Conservation (phyloP, 2,329 filamentous ascomycete species). For the Fusarium euwallaceae region DNA sequence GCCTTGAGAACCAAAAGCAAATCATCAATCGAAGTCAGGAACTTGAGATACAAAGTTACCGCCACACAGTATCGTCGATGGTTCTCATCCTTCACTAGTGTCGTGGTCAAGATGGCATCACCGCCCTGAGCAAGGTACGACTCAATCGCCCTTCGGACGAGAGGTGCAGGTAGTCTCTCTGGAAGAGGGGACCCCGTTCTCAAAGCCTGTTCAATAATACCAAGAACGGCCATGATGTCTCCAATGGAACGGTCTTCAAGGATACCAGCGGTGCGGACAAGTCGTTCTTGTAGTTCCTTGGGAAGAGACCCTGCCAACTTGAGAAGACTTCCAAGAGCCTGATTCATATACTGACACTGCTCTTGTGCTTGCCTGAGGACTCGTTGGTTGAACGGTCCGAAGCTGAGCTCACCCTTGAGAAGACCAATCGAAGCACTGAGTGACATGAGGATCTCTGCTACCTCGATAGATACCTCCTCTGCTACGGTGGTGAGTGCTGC, state of each 20-base stretch:
- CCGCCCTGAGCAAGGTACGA: conserved; percentile 36
- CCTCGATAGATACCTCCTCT: conserved; percentile 47
- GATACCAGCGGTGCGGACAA: conserved; percentile 55
- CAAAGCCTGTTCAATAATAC: conserved; percentile 61
- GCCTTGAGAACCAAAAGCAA: conserved; percentile 59
- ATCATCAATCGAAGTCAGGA: conserved; percentile 59
- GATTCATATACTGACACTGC: conserved; percentile 52
- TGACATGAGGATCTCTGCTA: conserved; percentile 46
- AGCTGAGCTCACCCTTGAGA: conserved; percentile 49
- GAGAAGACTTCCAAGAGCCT: conserved; percentile 50
- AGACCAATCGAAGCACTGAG: conserved; percentile 45
- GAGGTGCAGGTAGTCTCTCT: conserved; percentile 61
- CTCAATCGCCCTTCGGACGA: conserved; percentile 55
- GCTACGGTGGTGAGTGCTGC: conserved; percentile 49
- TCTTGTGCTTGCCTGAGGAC: conserved; percentile 48
- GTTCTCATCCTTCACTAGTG: conserved; percentile 55
- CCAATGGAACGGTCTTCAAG: conserved; percentile 60
- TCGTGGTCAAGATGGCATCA: conserved; percentile 48
- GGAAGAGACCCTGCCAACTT: conserved; percentile 54
- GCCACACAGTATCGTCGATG: conserved; percentile 63
- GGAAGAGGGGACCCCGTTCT: conserved; percentile 62
- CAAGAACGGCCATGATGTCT: conserved; percentile 64
- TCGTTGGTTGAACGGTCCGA: conserved; percentile 49
- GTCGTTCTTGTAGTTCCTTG: conserved; percentile 54
- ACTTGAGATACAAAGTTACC: conserved; percentile 58